Evolutionary conservation across 495 filamentous ascomycete species (phyloP).

Genomic region (Xylaria sp.): DNA sequence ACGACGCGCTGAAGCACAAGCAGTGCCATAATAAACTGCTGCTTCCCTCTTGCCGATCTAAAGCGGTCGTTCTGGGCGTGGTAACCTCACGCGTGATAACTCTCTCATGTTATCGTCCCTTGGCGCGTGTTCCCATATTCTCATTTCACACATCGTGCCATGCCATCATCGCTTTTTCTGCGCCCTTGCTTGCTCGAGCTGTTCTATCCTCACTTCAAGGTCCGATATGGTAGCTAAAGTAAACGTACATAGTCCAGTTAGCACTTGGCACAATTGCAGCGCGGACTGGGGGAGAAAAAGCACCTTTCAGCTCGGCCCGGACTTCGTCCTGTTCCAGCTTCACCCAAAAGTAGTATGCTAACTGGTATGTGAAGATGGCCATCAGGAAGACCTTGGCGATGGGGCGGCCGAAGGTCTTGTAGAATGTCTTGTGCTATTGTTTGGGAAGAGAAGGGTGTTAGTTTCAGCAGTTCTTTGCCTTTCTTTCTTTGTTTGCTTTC

Average conservation of each 20-base stretch:
- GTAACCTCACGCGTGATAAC: neutral
- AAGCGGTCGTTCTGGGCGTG: neutral
- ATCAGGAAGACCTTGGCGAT: slow-evolving; percentile 86
- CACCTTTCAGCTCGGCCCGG: slow-evolving; percentile 65
- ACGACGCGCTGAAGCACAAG: neutral
- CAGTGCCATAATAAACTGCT: neutral
- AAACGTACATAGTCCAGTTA: slow-evolving; percentile 20
- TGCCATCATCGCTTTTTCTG: slow-evolving; percentile 26
- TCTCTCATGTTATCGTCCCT: neutral
- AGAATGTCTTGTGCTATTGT: slow-evolving; percentile 68
- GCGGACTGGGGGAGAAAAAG: slow-evolving; percentile 12
- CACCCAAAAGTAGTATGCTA: slow-evolving; percentile 82
- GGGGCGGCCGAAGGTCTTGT: slow-evolving; percentile 78
- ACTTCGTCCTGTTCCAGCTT: slow-evolving; percentile 83
- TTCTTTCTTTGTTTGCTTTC: no score
- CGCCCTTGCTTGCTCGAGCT: slow-evolving; percentile 35
- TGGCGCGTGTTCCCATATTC: neutral
- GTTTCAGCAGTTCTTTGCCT: neutral
- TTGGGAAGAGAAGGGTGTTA: neutral
- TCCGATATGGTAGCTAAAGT: slow-evolving; percentile 41
- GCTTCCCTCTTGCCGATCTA: neutral
- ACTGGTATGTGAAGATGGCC: slow-evolving; percentile 87
- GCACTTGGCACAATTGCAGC: neutral
- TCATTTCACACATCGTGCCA: neutral
- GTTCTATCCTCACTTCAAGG: slow-evolving; percentile 42